Conservation (phyloP, 1,284 basidiomycete genomes). For the Puccinia hordei region DNA sequence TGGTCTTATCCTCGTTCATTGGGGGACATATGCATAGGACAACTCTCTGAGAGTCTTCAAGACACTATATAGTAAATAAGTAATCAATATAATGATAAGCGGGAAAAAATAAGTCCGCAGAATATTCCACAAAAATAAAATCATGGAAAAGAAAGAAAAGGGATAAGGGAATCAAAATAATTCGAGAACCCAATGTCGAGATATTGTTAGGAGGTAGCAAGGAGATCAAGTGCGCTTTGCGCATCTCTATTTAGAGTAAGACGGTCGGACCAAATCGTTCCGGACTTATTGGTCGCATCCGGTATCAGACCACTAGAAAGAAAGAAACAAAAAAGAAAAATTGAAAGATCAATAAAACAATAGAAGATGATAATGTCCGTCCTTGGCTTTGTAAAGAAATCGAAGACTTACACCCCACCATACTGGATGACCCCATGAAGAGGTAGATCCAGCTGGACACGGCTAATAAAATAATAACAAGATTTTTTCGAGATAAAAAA, state of each 20-base stretch:
- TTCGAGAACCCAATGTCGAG: too few relatives aligned
- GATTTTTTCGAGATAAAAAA: not conserved
- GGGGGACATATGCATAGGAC: too few relatives aligned
- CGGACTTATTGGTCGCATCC: not conserved
- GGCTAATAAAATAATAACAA: not conserved
- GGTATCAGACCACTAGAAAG: slow-evolving; percentile 11
- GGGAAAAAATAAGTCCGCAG: too few relatives aligned
- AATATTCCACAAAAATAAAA: too few relatives aligned
- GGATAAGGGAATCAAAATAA: too few relatives aligned
- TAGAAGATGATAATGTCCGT: not conserved
- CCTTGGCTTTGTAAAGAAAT: not conserved
- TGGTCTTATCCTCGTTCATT: too few relatives aligned
- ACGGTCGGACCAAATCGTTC: not conserved
- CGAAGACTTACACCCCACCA: slow-evolving; percentile 22
- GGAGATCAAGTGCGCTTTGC: too few relatives aligned
- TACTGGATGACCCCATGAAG: slow-evolving; percentile 22
- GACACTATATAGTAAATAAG: too few relatives aligned
- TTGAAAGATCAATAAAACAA: not conserved
- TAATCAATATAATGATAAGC: too few relatives aligned
- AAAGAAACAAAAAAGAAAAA: not conserved
- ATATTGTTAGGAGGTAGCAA: too few relatives aligned
- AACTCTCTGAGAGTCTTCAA: too few relatives aligned
- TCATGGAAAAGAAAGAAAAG: too few relatives aligned
- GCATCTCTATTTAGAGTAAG: not conserved
- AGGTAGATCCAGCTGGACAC: not conserved